Evolutionary conservation across 176 grass and related monocot genomes (phyloP), one percentile per base, ranked within the genome.

Genomic region (Lolium rigidum): DNA sequence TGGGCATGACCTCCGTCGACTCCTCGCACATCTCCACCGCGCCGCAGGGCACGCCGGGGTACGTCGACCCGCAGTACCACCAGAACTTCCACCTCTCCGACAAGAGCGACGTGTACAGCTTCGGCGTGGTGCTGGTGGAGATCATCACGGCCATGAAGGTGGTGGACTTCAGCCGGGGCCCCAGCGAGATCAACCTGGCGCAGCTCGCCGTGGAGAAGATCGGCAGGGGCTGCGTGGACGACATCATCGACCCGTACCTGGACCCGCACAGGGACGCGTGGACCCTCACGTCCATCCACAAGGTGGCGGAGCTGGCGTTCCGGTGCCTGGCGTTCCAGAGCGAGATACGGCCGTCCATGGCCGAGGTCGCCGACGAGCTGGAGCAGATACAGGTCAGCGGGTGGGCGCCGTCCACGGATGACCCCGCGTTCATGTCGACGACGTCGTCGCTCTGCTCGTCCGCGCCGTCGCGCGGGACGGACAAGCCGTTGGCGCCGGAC

Each of bases 31-130:
- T 93, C 85, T 93, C 91, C n/a, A 93, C 91, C 1, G 81, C 84
- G 74, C 88, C 88, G 85, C 87, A 93, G 84, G 97, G 97, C 59
- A 99, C 97, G 6, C 92, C 90, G 2, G 97, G 97, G 1, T 99
- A 99, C 83, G 79, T 99, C 7, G 97, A 99, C 86, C 97, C 97
- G 39, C 86, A 96, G 78, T 99, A 96, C 83, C 97, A 94, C 86
- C 94, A 96, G 86, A 88, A 88, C 66, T 99, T 99, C 83, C 97
- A 99, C 81, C 89, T 99, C 55, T 93, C 92, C 18, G 94, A 99
- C 76, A 96, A 94, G 86, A 96, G 97, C 74, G 97, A 99, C 87
- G 97, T 99, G 4, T 99, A 99, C 87, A 99, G 97, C 84, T 99
- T 99, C 74, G 97, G 97, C 37, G 97, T 99, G 11, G 97, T 99